Evolutionary conservation across 768 basidiomycete genomes (phyloP).

Genomic region (Agrocybe praecox): DNA sequence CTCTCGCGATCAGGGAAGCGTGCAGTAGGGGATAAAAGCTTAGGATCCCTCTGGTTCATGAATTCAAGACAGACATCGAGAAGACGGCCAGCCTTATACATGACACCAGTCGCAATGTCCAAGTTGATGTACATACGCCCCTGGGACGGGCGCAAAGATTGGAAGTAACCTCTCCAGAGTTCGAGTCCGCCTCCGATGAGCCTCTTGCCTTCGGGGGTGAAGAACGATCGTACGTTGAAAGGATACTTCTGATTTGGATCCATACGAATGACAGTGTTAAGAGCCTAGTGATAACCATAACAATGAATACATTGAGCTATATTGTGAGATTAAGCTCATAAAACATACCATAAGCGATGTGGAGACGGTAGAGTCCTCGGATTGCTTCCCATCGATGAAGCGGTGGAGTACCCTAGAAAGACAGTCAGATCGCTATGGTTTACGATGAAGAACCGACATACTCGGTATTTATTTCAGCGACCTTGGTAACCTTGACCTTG

Average conservation of each 20-base stretch:
- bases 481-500: slow-evolving; percentile 64
- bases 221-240: slow-evolving; percentile 79
- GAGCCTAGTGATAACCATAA: slow-evolving; percentile 42
- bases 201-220: slow-evolving; percentile 56
- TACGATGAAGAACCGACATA: slow-evolving; percentile 13
- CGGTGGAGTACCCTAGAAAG: slow-evolving; percentile 55
- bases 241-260: slow-evolving; percentile 68
- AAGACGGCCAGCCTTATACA: slow-evolving; percentile 69
- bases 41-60: slow-evolving; percentile 25
- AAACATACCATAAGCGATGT: slow-evolving; percentile 60
- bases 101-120: slow-evolving; percentile 77
- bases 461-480: slow-evolving; percentile 44
- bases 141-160: slow-evolving; percentile 71
- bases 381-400: slow-evolving; percentile 64
- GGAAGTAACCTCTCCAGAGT: slow-evolving; percentile 83
- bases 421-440: background rate
- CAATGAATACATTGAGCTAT: background rate
- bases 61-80: slow-evolving; percentile 60
- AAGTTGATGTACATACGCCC: slow-evolving; percentile 71
- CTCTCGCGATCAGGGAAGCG: slow-evolving; percentile 57
- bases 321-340: background rate
- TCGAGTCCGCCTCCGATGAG: slow-evolving; percentile 62
- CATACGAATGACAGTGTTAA: slow-evolving; percentile 81
- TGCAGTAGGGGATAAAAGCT: slow-evolving; percentile 26
- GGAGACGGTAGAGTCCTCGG: slow-evolving; percentile 63